Conservation (phyloP, 495 filamentous ascomycete species). For the Tirmania nivea region DNA sequence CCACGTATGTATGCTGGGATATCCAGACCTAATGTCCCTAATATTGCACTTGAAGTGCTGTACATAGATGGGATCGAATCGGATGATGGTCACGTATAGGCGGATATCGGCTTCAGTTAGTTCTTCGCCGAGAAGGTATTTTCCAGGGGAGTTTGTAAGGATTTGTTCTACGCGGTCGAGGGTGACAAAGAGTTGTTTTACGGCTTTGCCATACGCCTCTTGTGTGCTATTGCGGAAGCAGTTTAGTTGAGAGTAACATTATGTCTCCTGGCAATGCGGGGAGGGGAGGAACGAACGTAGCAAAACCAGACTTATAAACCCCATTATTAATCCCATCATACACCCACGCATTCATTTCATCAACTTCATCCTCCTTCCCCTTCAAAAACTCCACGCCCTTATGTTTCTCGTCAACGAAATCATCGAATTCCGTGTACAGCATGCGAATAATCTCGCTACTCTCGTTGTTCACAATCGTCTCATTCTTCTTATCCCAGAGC, state of each 20-base stretch:
- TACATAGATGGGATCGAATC: slow-evolving; percentile 76
- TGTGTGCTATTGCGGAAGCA: slow-evolving; percentile 27
- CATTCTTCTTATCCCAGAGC: slow-evolving; percentile 51
- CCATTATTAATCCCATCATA: slow-evolving; percentile 67
- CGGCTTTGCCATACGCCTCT: slow-evolving; percentile 51
- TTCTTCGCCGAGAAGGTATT: slow-evolving; percentile 43
- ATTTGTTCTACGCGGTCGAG: slow-evolving; percentile 51
- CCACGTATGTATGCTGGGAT: slow-evolving; percentile 48
- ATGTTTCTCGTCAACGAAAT: slow-evolving; percentile 37
- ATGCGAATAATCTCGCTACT: slow-evolving; percentile 62
- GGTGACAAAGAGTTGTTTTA: slow-evolving; percentile 43
- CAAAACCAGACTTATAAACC: slow-evolving; percentile 58
- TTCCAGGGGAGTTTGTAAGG: slow-evolving; percentile 31
- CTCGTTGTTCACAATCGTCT: slow-evolving; percentile 67
- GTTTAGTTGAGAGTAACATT: neutral
- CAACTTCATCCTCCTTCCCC: slow-evolving; percentile 34
- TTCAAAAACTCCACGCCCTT: slow-evolving; percentile 45
- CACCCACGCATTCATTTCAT: slow-evolving; percentile 58
- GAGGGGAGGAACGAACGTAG: slow-evolving; percentile 24
- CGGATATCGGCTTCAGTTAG: slow-evolving; percentile 70
- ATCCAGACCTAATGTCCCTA: slow-evolving; percentile 57
- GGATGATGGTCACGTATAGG: slow-evolving; percentile 60
- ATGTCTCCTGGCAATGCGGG: neutral
- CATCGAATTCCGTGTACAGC: slow-evolving; percentile 48
- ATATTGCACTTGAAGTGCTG: slow-evolving; percentile 92